phyloP scores from a whole-genome alignment of 495 filamentous ascomycete genomes.

The Trichodelitschia bisporula region DNA sequence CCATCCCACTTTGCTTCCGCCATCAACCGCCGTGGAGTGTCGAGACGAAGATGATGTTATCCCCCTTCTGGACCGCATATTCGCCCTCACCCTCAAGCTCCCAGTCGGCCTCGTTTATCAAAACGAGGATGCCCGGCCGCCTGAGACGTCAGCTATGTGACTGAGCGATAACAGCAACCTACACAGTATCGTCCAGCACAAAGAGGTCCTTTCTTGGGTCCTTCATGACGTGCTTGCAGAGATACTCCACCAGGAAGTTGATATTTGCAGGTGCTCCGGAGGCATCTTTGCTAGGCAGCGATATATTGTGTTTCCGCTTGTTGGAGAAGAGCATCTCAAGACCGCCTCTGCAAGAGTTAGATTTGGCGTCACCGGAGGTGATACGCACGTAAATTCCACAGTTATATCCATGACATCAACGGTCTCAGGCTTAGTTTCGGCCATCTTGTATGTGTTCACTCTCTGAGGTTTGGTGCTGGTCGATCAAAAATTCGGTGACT shows the following conservation, averaged over 20 bases:
- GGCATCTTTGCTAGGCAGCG: conserved; percentile 35
- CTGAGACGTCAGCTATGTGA: conserved; percentile 19
- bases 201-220: conserved; percentile 76
- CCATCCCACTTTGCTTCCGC: too few relatives aligned
- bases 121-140: conserved; percentile 84
- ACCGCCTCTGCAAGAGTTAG: conserved; percentile 37
- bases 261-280: conserved; percentile 38
- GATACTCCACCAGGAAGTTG: conserved; percentile 48
- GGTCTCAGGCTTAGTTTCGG: conserved; percentile 4
- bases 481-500: too few relatives aligned
- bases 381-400: conserved; percentile 52
- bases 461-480: not conserved
- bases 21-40: conserved; percentile 97
- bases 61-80: conserved; percentile 56
- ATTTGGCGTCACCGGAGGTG: conserved; percentile 6
- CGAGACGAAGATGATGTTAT: conserved; percentile 89
- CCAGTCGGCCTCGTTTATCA: conserved; percentile 97
- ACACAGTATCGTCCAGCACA: conserved; percentile 73
- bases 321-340: conserved; percentile 90
- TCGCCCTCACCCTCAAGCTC: conserved; percentile 85
- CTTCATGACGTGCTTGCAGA: conserved; percentile 68
- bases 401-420: conserved; percentile 22
- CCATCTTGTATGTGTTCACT: conserved; percentile 1
- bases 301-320: conserved; percentile 40
- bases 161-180: conserved; percentile 16